Evolutionary conservation across 1,139 yeast species (phyloP), one percentile per base, ranked within the genome.

Genomic region (Cylindricascospora bacillispora): DNA sequence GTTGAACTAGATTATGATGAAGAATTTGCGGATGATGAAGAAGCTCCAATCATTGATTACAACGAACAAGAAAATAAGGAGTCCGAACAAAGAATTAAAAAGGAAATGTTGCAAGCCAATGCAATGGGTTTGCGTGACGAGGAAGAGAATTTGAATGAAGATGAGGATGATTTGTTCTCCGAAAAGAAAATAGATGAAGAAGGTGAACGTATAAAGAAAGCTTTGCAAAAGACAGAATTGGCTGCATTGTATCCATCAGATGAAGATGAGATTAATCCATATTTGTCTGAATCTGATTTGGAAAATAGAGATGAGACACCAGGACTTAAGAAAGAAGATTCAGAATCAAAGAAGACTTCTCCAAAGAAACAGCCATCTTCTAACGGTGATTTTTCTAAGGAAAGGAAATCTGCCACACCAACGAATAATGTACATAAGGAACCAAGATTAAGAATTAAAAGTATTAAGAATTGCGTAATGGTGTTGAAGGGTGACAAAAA

Each of bases 21-120:
- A 52, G 97, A 86, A 52, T 89, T 89, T 57, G 97, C 93, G 14
- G 98, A 89, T 56, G 98, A 89, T 54, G 98, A 89, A 59, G 98
- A 89, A 54, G 97, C 97, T 1, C 98, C 98, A 17, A 81, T 86
- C 36, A 75, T 89, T 69, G 98, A 89, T 49, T 97, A 95, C 30
- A 85, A 86, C 36, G 98, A 89, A 50, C 93, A 83, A 47, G 98
- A 89, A 50, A 81, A 83, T 52, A 85, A 80, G 52, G 80, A 85
- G 43, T 80, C 86, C 24, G 95, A 89, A 54, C 71, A 70, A 40
- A 78, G 85, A 47, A 78, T 89, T 52, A 89, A 86, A 57, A 77
- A 71, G 44, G 97, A 89, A 56, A 85, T 82, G 89, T 65, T 83
- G 38, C 70, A 74, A 36, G 95, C 95, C 1, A 78, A 78, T 28